Conservation (phyloP, 1,284 basidiomycete species). For the Volvariella volvacea region DNA sequence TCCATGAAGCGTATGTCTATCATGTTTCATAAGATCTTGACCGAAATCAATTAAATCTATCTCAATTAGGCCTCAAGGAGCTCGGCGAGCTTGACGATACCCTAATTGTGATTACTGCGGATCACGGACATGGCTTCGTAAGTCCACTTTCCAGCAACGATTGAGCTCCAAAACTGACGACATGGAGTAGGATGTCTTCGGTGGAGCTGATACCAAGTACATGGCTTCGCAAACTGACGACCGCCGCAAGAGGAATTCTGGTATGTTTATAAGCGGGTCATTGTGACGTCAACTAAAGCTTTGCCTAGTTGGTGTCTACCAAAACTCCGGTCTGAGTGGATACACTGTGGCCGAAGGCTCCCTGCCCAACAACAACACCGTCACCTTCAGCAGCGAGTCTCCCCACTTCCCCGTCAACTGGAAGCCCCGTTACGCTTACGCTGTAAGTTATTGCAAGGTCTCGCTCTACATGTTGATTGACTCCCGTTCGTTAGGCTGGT, state of each 20-base stretch:
- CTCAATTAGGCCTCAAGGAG: conserved; percentile 26
- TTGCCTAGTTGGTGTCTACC: conserved; percentile 27
- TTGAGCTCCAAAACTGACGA: not conserved
- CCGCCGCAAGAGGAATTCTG: conserved; percentile 27
- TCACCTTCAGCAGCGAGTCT: conserved; percentile 29
- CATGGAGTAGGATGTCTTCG: conserved; percentile 29
- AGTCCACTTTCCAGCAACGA: conserved; percentile 9
- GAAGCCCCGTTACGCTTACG: conserved; percentile 34
- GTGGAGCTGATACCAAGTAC: conserved; percentile 35
- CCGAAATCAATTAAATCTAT: not conserved
- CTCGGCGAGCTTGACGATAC: conserved; percentile 34
- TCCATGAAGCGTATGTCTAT: conserved; percentile 28
- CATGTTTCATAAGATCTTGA: not conserved
- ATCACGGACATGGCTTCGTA: conserved; percentile 36
- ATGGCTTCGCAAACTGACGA: conserved; percentile 27
- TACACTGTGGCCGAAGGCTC: conserved; percentile 28
- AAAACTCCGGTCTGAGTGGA: conserved; percentile 30
- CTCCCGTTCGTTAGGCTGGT: conserved; percentile 19
- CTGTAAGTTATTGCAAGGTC: conserved; percentile 16
- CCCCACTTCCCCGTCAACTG: conserved; percentile 37
- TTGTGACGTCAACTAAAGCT: not conserved
- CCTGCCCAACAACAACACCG: conserved; percentile 28
- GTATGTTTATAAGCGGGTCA: conserved; percentile 13
- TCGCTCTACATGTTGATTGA: not conserved
- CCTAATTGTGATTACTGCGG: conserved; percentile 34